Evolutionary conservation across 805 yeast genomes (phyloP), one percentile per base, ranked within the genome.

Genomic region (Debaryomyces prosopidis): DNA sequence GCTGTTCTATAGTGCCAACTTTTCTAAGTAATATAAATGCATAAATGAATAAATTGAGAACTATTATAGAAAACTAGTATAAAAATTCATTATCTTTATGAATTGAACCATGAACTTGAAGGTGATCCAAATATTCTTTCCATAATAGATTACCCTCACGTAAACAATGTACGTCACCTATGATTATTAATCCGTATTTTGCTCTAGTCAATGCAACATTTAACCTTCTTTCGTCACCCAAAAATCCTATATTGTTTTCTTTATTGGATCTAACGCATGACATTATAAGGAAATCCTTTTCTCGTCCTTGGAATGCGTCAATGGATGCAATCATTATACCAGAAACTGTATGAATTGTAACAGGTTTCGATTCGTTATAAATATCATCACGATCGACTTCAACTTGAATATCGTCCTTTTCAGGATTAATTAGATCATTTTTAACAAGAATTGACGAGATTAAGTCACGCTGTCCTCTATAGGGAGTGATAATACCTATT

Each of bases 121-220:
- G 56, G 47, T 69, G 68, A 1, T 62, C 62, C 40, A 81, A 63
- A 53, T 80, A 79, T 34, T 73, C 74, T 6, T 59, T 60, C 88
- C 87, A 82, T 27, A 79, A 51, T 2, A 54, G 45, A 47, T 73
- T 77, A 5, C 82, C 79, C n/a, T 62, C 61, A 65, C 12, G 79
- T 73, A 52, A 80, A 67, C 66, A 76, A 12, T 54, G 40, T 9
- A 53, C 62, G 50, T 68, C 71, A 19, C 74, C 74, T 41, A 68
- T 54, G 20, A 68, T 46, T 14, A 87, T 75, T 50, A 89, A 64
- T 4, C 96, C 96, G 59, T 81, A 89, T 61, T 79, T 84, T 19
- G 96, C 96, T 66, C 97, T 81, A 1, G 96, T 89, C 41, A 89
- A 71, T 4, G 96, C 96, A 46, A 90, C 97, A 62, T 89, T 89